phyloP scores from a whole-genome alignment of 2,329 filamentous ascomycete species.

The Colletotrichum truncatum region DNA sequence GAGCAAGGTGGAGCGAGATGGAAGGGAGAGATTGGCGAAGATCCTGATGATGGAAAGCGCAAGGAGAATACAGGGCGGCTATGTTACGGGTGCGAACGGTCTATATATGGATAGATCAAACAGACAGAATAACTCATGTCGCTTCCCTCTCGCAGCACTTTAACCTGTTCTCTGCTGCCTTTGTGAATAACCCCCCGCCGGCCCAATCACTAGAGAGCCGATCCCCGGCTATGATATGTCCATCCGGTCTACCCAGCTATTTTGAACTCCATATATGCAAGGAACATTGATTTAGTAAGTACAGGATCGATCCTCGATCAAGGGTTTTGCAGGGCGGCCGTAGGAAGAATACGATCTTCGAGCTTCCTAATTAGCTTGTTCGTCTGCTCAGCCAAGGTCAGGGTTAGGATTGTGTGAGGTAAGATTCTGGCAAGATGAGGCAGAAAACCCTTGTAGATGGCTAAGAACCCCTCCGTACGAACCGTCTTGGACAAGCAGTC shows the following conservation, averaged over 20 bases:
- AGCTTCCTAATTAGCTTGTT: slow-evolving; percentile 89
- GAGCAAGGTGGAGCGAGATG: slow-evolving; percentile 70
- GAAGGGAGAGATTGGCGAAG: slow-evolving; percentile 67
- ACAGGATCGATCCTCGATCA: slow-evolving; percentile 27
- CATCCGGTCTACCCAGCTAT: slow-evolving; percentile 4
- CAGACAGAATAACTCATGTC: background rate
- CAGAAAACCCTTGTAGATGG: slow-evolving; percentile 97
- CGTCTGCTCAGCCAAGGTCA: slow-evolving; percentile 95
- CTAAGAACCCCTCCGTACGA: slow-evolving; percentile 87
- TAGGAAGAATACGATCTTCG: slow-evolving; percentile 67
- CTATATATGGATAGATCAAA: slow-evolving; percentile 58
- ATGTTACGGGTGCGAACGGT: slow-evolving; percentile 80
- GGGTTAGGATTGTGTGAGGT: slow-evolving; percentile 93
- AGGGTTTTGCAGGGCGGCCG: slow-evolving; percentile 42
- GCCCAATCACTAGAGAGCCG: background rate
- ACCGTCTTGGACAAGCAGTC: slow-evolving; percentile 94
- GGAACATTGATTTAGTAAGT: slow-evolving; percentile 26
- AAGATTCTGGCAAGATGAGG: slow-evolving; percentile 94
- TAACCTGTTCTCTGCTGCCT: background rate
- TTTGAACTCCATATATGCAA: slow-evolving; percentile 30
- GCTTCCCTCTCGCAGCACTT: background rate
- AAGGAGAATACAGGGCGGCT: slow-evolving; percentile 49
- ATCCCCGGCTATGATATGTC: background rate
- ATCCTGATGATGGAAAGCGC: slow-evolving; percentile 33
- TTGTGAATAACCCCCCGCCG: background rate